phyloP scores from a whole-genome alignment of 2,329 filamentous ascomycete species.

The Colletotrichum cereale region DNA sequence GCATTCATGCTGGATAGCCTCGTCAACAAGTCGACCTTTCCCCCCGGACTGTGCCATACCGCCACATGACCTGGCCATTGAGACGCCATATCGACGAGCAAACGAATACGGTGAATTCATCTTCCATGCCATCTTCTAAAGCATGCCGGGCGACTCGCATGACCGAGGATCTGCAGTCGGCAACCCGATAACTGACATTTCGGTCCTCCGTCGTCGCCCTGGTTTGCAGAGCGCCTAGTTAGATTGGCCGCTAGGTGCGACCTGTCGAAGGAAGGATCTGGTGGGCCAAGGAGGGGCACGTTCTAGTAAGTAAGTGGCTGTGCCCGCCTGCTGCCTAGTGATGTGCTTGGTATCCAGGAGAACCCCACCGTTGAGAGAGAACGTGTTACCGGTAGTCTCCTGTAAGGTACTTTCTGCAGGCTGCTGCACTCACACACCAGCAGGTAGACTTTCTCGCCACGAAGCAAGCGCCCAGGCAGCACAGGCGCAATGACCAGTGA shows the following conservation, averaged over 20 bases:
- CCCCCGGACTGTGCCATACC: background rate
- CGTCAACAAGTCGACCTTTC: background rate
- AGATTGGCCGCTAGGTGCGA: background rate
- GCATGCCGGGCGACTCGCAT: too few relatives aligned
- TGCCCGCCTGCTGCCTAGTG: constrained; percentile 37
- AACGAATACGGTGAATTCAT: background rate
- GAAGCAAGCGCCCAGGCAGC: constrained; percentile 2
- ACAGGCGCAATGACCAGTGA: constrained; percentile 25
- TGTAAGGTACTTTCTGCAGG: constrained; percentile 13
- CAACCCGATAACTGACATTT: background rate
- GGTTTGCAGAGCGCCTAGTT: background rate
- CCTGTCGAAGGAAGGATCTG: constrained; percentile 7
- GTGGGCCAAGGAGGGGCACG: background rate
- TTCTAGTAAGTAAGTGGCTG: constrained; percentile 28
- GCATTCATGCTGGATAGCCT: constrained; percentile 2
- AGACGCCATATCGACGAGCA: background rate
- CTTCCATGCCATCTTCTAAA: background rate
- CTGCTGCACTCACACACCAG: background rate
- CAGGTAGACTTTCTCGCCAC: background rate
- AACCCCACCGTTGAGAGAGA: background rate
- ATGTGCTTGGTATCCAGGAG: constrained; percentile 1
- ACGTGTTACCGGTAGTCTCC: too few relatives aligned
- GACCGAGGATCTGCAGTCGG: background rate
- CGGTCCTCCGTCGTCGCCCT: background rate
- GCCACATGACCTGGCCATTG: background rate